Conservation (phyloP, 1,284 basidiomycete species). For the Ceratorhiza oryzae-sativae region DNA sequence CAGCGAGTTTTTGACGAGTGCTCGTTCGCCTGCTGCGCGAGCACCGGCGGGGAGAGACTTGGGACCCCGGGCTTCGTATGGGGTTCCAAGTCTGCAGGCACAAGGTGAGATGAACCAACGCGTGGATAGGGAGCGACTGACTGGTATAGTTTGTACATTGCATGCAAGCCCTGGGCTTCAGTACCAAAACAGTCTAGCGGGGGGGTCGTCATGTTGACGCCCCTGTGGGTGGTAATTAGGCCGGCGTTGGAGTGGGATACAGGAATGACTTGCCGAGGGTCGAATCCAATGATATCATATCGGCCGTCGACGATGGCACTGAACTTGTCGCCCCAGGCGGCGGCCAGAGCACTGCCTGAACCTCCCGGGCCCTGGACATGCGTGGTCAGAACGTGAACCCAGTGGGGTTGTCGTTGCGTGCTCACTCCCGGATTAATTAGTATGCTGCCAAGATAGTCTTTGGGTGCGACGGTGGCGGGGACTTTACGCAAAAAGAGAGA, state of each 20-base stretch:
- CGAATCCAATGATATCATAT: conserved; percentile 30
- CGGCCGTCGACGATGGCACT: conserved; percentile 36
- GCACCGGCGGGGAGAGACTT: conserved; percentile 1
- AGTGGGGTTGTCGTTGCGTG: not conserved
- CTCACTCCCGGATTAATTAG: conserved; percentile 30
- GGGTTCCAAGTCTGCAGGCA: conserved; percentile 9
- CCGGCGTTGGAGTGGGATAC: too few species aligned
- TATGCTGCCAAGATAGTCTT: conserved; percentile 31
- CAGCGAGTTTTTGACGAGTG: not conserved
- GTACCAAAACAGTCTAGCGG: not conserved
- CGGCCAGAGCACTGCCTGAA: conserved; percentile 39
- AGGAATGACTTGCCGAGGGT: conserved; percentile 39
- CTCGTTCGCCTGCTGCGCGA: conserved; percentile 7
- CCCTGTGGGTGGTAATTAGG: not conserved
- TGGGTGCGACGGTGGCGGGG: conserved; percentile 13
- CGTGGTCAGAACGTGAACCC: not conserved
- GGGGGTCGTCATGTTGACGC: conserved; percentile 25
- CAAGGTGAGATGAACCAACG: not conserved
- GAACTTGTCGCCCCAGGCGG: conserved; percentile 27
- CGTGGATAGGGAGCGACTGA: not conserved
- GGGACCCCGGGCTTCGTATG: conserved; percentile 22
- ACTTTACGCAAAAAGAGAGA: conserved; percentile 30
- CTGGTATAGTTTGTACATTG: conserved; percentile 16
- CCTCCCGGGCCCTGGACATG: conserved; percentile 43
- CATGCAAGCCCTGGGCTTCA: conserved; percentile 12